Percentiles rank a stretch among this genome's conserved stretches.
Conservation (phyloP, 805 yeast species). For the Myxozyma nipponensis region DNA sequence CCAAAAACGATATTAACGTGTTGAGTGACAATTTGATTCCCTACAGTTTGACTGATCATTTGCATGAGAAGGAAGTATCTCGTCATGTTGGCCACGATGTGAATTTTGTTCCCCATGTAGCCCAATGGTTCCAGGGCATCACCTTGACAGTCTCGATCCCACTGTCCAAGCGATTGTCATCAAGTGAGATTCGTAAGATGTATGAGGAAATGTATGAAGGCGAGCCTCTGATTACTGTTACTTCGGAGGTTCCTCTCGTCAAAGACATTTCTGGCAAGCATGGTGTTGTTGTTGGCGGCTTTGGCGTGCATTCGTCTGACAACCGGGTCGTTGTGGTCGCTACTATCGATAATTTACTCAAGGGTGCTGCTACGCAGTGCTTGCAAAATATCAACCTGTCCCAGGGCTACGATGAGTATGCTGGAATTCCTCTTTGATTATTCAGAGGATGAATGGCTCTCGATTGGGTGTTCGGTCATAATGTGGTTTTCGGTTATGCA, state of each 20-base stretch:
- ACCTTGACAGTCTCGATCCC: conserved; percentile 90
- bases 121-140: conserved; percentile 97
- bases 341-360: conserved; percentile 89
- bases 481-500: background rate
- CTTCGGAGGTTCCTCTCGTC: conserved; percentile 92
- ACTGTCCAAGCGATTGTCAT: conserved; percentile 56
- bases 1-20: conserved; percentile 79
- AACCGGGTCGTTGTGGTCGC: conserved; percentile 93
- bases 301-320: conserved; percentile 83
- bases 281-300: conserved; percentile 90
- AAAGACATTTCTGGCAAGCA: conserved; percentile 89
- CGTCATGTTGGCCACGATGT: conserved; percentile 70
- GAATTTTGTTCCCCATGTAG: conserved; percentile 95
- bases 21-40: conserved; percentile 85
- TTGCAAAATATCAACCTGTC: conserved; percentile 91
- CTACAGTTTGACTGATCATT: conserved; percentile 91
- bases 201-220: conserved; percentile 85
- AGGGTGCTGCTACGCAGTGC: conserved; percentile 99
- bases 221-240: conserved; percentile 77
- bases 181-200: conserved; percentile 77
- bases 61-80: conserved; percentile 93
- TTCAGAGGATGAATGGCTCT: background rate
- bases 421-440: conserved; percentile 70
- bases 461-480: background rate
- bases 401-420: conserved; percentile 87